Evolutionary conservation across 1,284 basidiomycete genomes (phyloP), one percentile per base, ranked within the genome.

Genomic region (Peniophora sp.): DNA sequence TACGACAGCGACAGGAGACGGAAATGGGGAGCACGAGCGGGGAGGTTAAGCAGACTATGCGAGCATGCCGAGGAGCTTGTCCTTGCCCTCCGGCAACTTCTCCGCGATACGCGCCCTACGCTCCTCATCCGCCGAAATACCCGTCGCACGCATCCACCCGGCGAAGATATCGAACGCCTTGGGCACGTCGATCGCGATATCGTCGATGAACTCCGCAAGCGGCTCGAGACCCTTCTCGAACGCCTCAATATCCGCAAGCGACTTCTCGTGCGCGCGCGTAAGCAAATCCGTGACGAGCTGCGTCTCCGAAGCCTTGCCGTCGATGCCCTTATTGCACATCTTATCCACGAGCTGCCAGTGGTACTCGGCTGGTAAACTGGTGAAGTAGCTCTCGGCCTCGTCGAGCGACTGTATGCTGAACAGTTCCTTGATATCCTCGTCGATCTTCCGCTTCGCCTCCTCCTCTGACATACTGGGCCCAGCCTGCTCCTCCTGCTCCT

Each of bases 321-420:
- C 86, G 54, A 94, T 69, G 1, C 85, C 88, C 20, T 65, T 71
- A n/a, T 71, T 75, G 51, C 86, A 77, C 36, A 96, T 71, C 67
- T 83, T 83, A 61, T 90, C 82, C 56, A 95, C 79, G 35, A 96
- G 79, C 12, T 67, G 67, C 56, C 73, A 70, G 43, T 84, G 83
- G 62, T 87, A 77, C 51, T 77, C 73, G 19, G 72, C 62, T 10
- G 89, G 82, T 19, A 95, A 76, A 36, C 73, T 77, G 49, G 78
- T 75, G 67, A 96, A 89, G 68, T 92, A 92, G 50, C 83, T 80
- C 55, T 94, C 86, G 22, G 89, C 95, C 65, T 98, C 94, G 44
- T 83, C 79, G 52, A 97, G 65, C 62, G 87, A 87, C 61, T 87
- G 83, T 36, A 89, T 76, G 48, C 75, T 76, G 63, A 91, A 83